phyloP scores from a whole-genome alignment of 169 alveolate genomes.

The Theileria parva region DNA sequence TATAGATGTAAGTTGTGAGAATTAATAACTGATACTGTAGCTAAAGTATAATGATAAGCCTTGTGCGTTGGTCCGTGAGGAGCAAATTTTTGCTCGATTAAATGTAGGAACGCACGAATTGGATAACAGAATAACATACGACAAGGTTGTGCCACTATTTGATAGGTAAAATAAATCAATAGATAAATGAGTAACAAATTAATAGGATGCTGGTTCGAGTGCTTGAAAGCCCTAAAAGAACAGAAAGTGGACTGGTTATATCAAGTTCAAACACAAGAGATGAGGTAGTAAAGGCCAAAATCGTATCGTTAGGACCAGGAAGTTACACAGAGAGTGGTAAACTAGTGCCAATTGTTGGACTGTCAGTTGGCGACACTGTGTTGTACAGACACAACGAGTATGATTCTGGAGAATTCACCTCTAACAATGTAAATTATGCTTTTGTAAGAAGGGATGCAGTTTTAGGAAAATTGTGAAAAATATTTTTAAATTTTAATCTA shows the following conservation, averaged over 20 bases:
- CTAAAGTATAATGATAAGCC: conserved; percentile 42
- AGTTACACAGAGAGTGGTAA: conserved; percentile 39
- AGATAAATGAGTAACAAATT: background rate
- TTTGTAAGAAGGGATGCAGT: conserved; percentile 56
- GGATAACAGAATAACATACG: conserved; percentile 32
- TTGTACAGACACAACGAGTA: conserved; percentile 51
- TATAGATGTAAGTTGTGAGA: conserved; percentile 35
- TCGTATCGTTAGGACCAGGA: conserved; percentile 61
- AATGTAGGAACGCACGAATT: background rate
- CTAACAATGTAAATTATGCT: conserved; percentile 33
- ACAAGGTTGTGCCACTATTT: conserved; percentile 43
- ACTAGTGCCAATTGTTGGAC: conserved; percentile 41
- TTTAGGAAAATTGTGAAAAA: conserved; percentile 45
- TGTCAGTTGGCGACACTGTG: conserved; percentile 49
- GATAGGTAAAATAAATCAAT: conserved; percentile 34
- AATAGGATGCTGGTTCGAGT: conserved; percentile 52
- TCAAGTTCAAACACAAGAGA: conserved; percentile 25
- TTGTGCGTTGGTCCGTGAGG: conserved; percentile 60
- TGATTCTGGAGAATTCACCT: conserved; percentile 55
- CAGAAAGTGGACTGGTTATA: conserved; percentile 64
- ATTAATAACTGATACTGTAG: conserved; percentile 19
- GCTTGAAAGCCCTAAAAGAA: conserved; percentile 57
- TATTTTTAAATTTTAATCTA: background rate
- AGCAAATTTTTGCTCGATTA: conserved; percentile 39
- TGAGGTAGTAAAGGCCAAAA: conserved; percentile 34